Evolutionary conservation across 768 basidiomycete genomes (phyloP).

Genomic region (Pseudohyphozyma bogoriensis): DNA sequence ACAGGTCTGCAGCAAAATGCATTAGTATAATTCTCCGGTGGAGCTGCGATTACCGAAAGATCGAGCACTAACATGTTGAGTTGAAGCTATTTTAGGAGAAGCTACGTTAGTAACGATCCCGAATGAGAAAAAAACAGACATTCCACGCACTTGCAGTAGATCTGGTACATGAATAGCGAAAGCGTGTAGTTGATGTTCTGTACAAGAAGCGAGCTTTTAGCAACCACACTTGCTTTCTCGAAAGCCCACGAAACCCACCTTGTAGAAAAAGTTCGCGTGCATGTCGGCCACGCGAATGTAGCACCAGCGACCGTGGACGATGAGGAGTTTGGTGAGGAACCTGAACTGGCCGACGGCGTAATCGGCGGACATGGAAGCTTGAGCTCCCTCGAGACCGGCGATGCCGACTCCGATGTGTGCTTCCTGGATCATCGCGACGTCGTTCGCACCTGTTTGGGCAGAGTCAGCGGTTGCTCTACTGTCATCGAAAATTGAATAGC

Average conservation of each 20-base stretch:
- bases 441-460: slow-evolving; percentile 55
- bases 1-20: too few relatives aligned
- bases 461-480: background rate
- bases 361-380: slow-evolving; percentile 98
- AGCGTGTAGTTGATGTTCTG: slow-evolving; percentile 88
- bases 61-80: too few relatives aligned
- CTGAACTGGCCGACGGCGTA: slow-evolving; percentile 97
- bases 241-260: too few relatives aligned
- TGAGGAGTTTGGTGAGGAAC: slow-evolving; percentile 72
- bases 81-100: too few relatives aligned
- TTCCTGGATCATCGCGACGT: slow-evolving; percentile 98
- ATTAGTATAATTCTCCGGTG: too few relatives aligned
- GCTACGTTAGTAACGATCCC: too few relatives aligned
- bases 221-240: too few relatives aligned
- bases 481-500: background rate
- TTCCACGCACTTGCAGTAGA: slow-evolving; percentile 63
- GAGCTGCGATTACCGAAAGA: background rate
- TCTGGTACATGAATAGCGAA: slow-evolving; percentile 86
- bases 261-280: slow-evolving; percentile 98
- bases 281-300: slow-evolving; percentile 93
- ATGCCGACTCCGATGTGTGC: slow-evolving; percentile 96
- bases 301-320: slow-evolving; percentile 94
- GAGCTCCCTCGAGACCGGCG: slow-evolving; percentile 87
- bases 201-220: too few relatives aligned
- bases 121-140: too few relatives aligned